Base-by-base conservation (phyloP, 768 basidiomycete species). In the Xerocomus potaroensis region DNA sequence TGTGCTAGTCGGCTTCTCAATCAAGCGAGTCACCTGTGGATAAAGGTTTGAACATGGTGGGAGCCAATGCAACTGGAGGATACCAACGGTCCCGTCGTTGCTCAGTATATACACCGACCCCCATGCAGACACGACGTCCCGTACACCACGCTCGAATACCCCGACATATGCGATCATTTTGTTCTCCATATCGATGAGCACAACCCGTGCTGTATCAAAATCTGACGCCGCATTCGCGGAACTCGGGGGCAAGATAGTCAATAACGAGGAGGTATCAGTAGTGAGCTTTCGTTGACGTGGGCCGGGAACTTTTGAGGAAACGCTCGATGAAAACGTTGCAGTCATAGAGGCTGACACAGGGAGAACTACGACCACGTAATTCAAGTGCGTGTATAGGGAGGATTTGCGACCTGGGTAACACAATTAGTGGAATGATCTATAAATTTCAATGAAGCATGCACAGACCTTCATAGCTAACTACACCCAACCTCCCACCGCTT, bases 401-500 rank as follows among this genome's bases (percentile, higher is more conserved):
- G 80, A 80, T 69, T 94, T 94, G 43, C 54, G 51, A 7, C 60
- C 64, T 61, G 24, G 14, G 16, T 15, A 45, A 36, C 16, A 47
- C 26, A 21, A 41, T 45, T 19, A 43, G 43, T 4, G 11, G 7
- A 31, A 5, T 3, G 14, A 12, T 27, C n/a, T n/a, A n/a, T n/a
- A n/a, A n/a, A n/a, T n/a, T 10, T 15, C 6, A 19, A 23, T 5
- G 18, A 16, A 18, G 22, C 1, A 23, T 5, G 1, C 22, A 46
- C 66, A 41, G 45, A 87, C 94, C 95, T 74, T 98, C 96, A 59
- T 93, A 91, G 1, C 93, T 93, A 61, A 83, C 91, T 44, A 88
- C 91, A 0, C 85, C 77, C 4, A 89, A 86, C 48, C 92, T 71
- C 4, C 88, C 91, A 15, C 93, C 89, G 0, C 79, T 76, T 1